Evolutionary conservation across 306 rosid genomes (phyloP).

Genomic region (Cucumis sativus): DNA sequence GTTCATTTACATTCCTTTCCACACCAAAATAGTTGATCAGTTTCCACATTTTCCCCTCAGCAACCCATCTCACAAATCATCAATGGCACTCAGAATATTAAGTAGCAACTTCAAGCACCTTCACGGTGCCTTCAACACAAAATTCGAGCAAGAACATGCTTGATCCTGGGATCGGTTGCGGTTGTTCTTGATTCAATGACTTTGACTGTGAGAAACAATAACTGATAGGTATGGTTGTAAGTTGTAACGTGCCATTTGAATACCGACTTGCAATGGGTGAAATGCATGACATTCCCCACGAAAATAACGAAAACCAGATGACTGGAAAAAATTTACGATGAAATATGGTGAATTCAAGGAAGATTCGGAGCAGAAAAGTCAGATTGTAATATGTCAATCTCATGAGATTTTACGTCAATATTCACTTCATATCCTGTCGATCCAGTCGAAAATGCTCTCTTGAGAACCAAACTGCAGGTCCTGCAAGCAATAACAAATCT

Average conservation of each 20-base stretch:
- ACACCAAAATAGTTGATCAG: background rate
- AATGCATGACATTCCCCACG: background rate
- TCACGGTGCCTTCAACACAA: conserved; percentile 1
- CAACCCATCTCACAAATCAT: background rate
- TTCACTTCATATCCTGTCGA: conserved; percentile 32
- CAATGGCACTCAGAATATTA: background rate
- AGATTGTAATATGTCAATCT: background rate
- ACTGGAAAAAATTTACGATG: background rate
- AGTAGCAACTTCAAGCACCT: background rate
- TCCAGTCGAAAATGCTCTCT: conserved; percentile 48
- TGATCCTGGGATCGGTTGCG: background rate
- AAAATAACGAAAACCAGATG: background rate
- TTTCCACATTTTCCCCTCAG: background rate
- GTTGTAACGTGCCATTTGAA: background rate
- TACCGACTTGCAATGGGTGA: background rate
- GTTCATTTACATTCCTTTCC: background rate
- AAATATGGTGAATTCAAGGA: background rate
- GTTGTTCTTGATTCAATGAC: background rate
- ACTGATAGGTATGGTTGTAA: background rate
- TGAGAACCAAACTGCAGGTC: conserved; percentile 58
- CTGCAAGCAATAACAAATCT: conserved; percentile 23
- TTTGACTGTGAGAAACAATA: background rate
- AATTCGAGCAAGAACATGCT: background rate
- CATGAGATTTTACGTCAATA: background rate
- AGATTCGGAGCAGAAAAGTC: background rate